Percentiles rank a stretch among this genome's conserved stretches.
Evolutionary conservation across 305 asterid genomes (phyloP).

Genomic region (Salvia sclarea): DNA sequence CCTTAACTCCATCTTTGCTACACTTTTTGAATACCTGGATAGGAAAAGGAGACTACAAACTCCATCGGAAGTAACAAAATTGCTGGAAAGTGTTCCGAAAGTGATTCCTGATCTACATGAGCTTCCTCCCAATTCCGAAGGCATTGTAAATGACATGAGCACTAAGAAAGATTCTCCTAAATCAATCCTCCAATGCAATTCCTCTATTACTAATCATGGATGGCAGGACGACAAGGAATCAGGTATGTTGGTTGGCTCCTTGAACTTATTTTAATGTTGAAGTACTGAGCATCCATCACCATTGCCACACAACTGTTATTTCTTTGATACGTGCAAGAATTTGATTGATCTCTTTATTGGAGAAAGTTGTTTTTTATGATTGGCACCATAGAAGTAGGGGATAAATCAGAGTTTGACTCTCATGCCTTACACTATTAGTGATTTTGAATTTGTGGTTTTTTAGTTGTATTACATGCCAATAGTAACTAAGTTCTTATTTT

Average conservation of each 20-base stretch:
- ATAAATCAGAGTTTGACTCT: not conserved
- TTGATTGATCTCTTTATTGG: not conserved
- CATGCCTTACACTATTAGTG: not conserved
- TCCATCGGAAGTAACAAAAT: conserved; percentile 40
- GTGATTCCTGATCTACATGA: conserved; percentile 49
- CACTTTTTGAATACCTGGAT: conserved; percentile 42
- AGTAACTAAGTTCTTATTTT: not conserved
- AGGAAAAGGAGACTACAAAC: conserved; percentile 43
- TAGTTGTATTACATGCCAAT: not conserved
- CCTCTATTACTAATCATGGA: conserved; percentile 8
- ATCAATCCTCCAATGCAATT: conserved; percentile 28
- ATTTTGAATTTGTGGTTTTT: not conserved
- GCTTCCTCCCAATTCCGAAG: conserved; percentile 35
- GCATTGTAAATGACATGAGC: conserved; percentile 25
- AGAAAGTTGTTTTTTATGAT: conserved; percentile 18
- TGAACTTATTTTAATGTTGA: not conserved
- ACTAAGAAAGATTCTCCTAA: conserved; percentile 31
- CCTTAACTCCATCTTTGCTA: conserved; percentile 46
- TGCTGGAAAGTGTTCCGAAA: conserved; percentile 43
- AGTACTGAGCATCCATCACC: not conserved
- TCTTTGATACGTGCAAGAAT: not conserved
- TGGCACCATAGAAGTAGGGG: not conserved
- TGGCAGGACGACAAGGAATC: conserved; percentile 26
- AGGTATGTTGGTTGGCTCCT: conserved; percentile 37
- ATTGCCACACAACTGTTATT: not conserved